Evolutionary conservation across 495 filamentous ascomycete species (phyloP).

Genomic region (Thermochaetoides thermophila): DNA sequence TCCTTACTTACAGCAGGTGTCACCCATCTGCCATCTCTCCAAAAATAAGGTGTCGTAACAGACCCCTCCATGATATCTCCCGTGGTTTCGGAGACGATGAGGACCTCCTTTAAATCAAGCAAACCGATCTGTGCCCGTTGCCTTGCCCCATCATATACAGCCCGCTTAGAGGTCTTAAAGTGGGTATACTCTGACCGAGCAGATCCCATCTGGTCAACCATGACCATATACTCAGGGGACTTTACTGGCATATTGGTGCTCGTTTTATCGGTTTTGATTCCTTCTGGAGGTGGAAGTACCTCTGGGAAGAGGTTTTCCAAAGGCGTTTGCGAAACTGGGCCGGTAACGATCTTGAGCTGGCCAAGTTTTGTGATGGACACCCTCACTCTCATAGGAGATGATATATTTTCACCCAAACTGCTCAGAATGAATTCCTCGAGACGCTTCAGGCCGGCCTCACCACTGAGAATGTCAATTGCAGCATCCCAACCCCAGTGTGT

Average conservation of each 20-base stretch:
- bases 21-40: conserved; percentile 49
- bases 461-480: conserved; percentile 28
- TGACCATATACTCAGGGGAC: conserved; percentile 28
- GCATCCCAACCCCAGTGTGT: conserved; percentile 47
- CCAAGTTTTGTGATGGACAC: conserved; percentile 38
- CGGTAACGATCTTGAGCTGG: conserved; percentile 31
- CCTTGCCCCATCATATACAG: conserved; percentile 50
- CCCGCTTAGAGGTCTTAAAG: conserved; percentile 59
- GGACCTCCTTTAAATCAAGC: conserved; percentile 47
- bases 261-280: not conserved
- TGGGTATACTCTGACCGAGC: conserved; percentile 48
- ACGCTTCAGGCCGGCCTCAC: conserved; percentile 25
- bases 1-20: conserved; percentile 38
- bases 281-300: not conserved
- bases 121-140: conserved; percentile 39
- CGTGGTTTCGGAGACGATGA: conserved; percentile 47
- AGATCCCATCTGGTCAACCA: conserved; percentile 40
- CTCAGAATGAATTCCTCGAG: conserved; percentile 15
- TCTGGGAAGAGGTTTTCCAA: conserved; percentile 22
- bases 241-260: conserved; percentile 10
- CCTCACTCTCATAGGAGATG: conserved; percentile 31
- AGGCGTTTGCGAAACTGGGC: conserved; percentile 32
- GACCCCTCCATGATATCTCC: conserved; percentile 77
- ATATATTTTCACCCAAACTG: conserved; percentile 8
- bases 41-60: conserved; percentile 68